Evolutionary conservation across 768 basidiomycete species (phyloP).

Genomic region (Clitopilus hobsonii): DNA sequence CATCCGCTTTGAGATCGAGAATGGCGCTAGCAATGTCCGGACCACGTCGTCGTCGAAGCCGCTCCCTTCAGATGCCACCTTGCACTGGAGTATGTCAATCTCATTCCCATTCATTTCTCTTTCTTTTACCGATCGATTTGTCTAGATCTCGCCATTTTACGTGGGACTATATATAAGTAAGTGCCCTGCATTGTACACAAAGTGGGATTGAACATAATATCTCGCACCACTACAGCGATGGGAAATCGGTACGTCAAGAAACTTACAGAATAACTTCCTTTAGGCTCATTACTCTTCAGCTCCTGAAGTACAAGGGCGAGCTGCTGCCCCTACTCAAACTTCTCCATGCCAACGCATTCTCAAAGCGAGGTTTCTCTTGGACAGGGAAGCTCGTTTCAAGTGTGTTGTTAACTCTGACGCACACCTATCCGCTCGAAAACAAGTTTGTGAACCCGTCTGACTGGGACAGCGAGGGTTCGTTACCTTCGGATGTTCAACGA

Average conservation of each 20-base stretch:
- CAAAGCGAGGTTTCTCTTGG: conserved; percentile 81
- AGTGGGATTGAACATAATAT: conserved; percentile 2
- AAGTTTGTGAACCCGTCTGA: conserved; percentile 76
- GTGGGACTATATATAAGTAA: conserved; percentile 79
- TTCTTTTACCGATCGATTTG: conserved; percentile 3
- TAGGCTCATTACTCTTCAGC: conserved; percentile 28
- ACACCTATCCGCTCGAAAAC: conserved; percentile 79
- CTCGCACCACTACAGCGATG: conserved; percentile 36
- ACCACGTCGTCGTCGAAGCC: conserved; percentile 68
- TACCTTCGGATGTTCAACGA: neutral
- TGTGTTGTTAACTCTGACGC: conserved; percentile 67
- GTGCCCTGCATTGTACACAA: conserved; percentile 17
- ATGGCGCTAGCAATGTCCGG: conserved; percentile 73
- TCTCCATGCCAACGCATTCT: conserved; percentile 66
- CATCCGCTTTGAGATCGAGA: conserved; percentile 74
- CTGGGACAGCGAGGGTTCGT: conserved; percentile 65
- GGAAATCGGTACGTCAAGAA: conserved; percentile 46
- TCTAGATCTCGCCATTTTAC: conserved; percentile 67
- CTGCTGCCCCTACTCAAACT: conserved; percentile 56
- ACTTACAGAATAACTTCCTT: neutral
- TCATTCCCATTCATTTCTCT: conserved; percentile 3
- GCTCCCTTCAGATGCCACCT: conserved; percentile 74
- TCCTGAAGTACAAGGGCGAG: conserved; percentile 59
- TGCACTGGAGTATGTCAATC: conserved; percentile 73
- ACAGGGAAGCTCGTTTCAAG: conserved; percentile 74